phyloP scores from a whole-genome alignment of 1,139 yeast genomes.

The Trichomonascaceae sp. region DNA sequence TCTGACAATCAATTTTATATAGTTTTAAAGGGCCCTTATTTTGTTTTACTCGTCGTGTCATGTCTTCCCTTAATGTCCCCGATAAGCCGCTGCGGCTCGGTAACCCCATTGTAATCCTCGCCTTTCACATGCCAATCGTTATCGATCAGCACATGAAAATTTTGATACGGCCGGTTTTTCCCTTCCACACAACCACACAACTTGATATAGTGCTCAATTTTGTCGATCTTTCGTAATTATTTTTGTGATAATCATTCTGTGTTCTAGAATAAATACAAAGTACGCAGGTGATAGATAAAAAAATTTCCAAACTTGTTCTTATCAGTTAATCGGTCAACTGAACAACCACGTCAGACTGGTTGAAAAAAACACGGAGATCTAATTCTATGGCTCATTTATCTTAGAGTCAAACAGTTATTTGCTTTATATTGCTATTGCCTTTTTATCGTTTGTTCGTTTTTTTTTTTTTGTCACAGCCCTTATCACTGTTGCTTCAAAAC shows the following conservation, averaged over 20 bases:
- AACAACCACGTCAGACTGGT: neutral
- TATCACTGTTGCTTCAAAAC: neutral
- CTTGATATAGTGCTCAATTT: neutral
- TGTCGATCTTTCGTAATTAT: neutral
- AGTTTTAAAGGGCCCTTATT: neutral
- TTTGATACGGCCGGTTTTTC: neutral
- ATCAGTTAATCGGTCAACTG: neutral
- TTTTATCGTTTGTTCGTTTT: neutral
- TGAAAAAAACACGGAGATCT: neutral
- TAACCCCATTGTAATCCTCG: neutral
- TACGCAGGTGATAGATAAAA: neutral
- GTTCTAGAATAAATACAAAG: neutral
- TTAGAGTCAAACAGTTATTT: neutral
- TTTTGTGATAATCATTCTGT: neutral
- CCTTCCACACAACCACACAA: neutral
- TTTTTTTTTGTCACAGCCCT: neutral
- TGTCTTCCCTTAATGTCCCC: neutral
- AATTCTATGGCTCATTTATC: neutral
- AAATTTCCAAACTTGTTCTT: neutral
- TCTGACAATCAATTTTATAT: neutral
- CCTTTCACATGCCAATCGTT: neutral
- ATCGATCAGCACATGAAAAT: neutral
- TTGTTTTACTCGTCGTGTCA: neutral
- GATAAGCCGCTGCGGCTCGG: neutral
- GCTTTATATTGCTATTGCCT: neutral